Conservation (phyloP, 441 rosid species). For the Adansonia madagascariensis region DNA sequence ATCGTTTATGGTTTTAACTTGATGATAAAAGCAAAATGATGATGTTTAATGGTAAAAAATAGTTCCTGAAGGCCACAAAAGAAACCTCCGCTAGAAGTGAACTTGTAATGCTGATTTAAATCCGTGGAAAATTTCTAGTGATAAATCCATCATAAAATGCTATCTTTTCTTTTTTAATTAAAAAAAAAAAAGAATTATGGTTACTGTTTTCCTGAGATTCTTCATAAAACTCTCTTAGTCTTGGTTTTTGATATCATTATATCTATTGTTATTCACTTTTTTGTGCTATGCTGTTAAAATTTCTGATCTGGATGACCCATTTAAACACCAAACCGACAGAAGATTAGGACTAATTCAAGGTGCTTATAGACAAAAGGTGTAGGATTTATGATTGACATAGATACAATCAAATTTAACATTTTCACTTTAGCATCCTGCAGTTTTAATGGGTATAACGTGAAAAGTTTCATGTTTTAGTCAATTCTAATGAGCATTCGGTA, state of each 20-base stretch:
- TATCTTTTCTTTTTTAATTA: not conserved
- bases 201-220: not conserved
- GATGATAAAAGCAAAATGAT: slow-evolving; percentile 7
- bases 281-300: not conserved
- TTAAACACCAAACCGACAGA: not conserved
- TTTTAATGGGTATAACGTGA: not conserved
- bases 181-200: not conserved
- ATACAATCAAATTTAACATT: not conserved
- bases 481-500: not conserved
- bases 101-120: not conserved
- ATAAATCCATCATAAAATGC: not conserved
- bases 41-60: not conserved
- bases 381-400: slow-evolving; percentile 1
- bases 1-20: not conserved
- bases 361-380: not conserved
- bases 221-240: not conserved
- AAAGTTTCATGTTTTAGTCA: not conserved
- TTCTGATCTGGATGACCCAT: not conserved
- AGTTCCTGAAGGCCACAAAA: slow-evolving; percentile 12
- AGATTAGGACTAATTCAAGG: not conserved
- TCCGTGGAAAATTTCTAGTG: not conserved
- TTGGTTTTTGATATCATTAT: not conserved
- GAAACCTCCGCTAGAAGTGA: not conserved
- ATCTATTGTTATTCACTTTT: not conserved
- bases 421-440: not conserved